phyloP scores from a whole-genome alignment of 495 filamentous ascomycete species.

The Thozetella sp. region DNA sequence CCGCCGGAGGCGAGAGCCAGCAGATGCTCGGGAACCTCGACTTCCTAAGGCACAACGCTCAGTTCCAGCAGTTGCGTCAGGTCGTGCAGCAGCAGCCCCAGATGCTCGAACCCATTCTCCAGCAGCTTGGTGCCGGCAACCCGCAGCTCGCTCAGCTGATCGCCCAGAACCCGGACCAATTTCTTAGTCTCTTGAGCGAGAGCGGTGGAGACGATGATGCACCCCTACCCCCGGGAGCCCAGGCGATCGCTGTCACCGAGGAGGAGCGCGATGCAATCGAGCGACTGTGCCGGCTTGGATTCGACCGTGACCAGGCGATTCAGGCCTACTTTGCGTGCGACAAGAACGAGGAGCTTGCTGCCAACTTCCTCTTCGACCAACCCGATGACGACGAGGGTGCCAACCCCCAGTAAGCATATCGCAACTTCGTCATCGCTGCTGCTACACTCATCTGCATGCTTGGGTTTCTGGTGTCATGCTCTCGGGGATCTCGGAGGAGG shows the following conservation, averaged over 20 bases:
- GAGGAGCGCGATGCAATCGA: conserved; percentile 97
- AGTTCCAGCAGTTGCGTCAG: conserved; percentile 96
- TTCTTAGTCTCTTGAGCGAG: conserved; percentile 85
- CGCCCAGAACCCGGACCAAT: conserved; percentile 87
- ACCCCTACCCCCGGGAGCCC: conserved; percentile 82
- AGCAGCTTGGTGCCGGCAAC: conserved; percentile 94
- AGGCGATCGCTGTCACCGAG: conserved; percentile 88
- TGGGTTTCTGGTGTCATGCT: conserved; percentile 1
- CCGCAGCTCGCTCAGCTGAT: conserved; percentile 92
- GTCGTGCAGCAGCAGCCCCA: conserved; percentile 95
- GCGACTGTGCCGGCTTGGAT: conserved; percentile 86
- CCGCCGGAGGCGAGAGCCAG: conserved; percentile 51
- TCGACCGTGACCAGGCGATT: conserved; percentile 89
- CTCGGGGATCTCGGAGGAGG: too few relatives aligned
- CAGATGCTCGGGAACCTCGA: conserved; percentile 79
- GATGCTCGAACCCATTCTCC: conserved; percentile 97
- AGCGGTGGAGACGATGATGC: conserved; percentile 73
- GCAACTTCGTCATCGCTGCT: background rate
- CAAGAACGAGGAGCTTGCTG: conserved; percentile 97
- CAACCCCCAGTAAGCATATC: conserved; percentile 23
- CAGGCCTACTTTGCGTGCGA: conserved; percentile 99
- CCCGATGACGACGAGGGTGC: conserved; percentile 77
- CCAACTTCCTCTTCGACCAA: conserved; percentile 97
- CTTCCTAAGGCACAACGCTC: conserved; percentile 92
- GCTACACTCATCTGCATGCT: background rate